Evolutionary conservation across 768 basidiomycete species (phyloP).

Genomic region (Leccinum subgranulosum): DNA sequence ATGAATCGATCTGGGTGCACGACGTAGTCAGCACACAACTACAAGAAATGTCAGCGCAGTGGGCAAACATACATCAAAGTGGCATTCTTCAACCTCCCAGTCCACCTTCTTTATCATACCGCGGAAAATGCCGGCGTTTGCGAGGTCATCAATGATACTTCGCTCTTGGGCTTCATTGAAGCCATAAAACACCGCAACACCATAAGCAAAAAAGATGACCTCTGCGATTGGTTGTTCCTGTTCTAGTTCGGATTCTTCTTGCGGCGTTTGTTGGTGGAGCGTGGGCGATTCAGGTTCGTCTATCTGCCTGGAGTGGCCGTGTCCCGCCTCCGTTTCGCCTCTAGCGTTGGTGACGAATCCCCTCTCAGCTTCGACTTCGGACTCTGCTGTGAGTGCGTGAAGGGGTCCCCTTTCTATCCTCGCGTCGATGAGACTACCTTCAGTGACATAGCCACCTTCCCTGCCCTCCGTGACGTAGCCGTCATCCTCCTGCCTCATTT

Average conservation of each 20-base stretch:
- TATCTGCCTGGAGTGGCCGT: background rate
- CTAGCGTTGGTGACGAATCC: conserved; percentile 12
- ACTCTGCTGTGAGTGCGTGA: conserved; percentile 3
- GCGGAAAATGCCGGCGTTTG: conserved; percentile 65
- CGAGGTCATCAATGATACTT: conserved; percentile 81
- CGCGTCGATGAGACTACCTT: conserved; percentile 17
- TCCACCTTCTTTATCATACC: conserved; percentile 58
- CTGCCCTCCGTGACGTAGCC: conserved; percentile 25
- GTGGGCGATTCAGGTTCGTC: conserved; percentile 6
- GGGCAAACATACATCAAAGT: conserved; percentile 60
- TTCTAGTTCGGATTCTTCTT: conserved; percentile 9
- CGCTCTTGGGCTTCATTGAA: conserved; percentile 75
- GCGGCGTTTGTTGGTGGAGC: background rate
- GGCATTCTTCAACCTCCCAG: conserved; percentile 94
- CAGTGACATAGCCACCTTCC: conserved; percentile 63
- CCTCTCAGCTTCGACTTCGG: conserved; percentile 3
- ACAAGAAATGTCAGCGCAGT: too few species aligned
- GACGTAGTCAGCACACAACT: background rate
- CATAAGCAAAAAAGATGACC: conserved; percentile 80
- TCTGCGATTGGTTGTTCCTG: conserved; percentile 57
- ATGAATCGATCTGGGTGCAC: conserved; percentile 65
- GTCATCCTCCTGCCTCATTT: conserved; percentile 15
- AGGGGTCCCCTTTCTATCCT: conserved; percentile 4
- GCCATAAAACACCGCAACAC: conserved; percentile 92
- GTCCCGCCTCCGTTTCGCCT: conserved; percentile 15